Conservation (phyloP, 2,329 filamentous ascomycete genomes). For the Botrytis deweyae region DNA sequence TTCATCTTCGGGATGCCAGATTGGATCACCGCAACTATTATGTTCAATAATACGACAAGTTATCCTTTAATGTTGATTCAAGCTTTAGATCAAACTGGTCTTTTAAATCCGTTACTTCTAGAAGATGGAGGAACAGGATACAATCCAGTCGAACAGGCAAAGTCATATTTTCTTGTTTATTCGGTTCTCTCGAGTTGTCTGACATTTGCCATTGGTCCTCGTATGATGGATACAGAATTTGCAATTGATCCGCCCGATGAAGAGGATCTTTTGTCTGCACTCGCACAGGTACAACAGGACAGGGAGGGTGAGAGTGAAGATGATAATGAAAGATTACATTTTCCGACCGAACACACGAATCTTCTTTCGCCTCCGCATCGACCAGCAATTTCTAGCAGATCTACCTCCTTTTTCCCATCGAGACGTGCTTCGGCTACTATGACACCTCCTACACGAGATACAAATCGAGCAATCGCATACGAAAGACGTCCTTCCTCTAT, state of each 20-base stretch:
- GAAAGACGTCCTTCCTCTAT: slow-evolving; percentile 36
- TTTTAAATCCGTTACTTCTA: slow-evolving; percentile 50
- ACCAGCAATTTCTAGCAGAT: slow-evolving; percentile 7
- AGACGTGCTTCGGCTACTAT: slow-evolving; percentile 21
- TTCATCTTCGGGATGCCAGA: slow-evolving; percentile 45
- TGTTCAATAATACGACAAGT: slow-evolving; percentile 52
- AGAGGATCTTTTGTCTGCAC: slow-evolving; percentile 17
- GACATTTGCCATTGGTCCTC: slow-evolving; percentile 63
- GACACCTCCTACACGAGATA: slow-evolving; percentile 19
- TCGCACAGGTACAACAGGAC: slow-evolving; percentile 31
- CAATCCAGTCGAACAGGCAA: slow-evolving; percentile 56
- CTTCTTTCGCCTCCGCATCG: slow-evolving; percentile 45
- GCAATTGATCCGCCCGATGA: slow-evolving; percentile 40
- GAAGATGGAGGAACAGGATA: slow-evolving; percentile 46
- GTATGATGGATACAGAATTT: slow-evolving; percentile 51
- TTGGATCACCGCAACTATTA: slow-evolving; percentile 48
- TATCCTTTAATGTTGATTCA: slow-evolving; percentile 48
- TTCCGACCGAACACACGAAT: slow-evolving; percentile 46
- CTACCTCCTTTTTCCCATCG: slow-evolving; percentile 39
- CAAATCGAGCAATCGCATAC: slow-evolving; percentile 15
- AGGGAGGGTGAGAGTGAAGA: slow-evolving; percentile 14
- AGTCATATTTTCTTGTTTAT: slow-evolving; percentile 66
- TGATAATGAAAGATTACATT: slow-evolving; percentile 29
- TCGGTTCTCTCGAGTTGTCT: slow-evolving; percentile 62
- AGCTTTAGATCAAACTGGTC: slow-evolving; percentile 46